Conservation (phyloP, 2,329 filamentous ascomycete genomes). For the Macrophomina phaseolina region DNA sequence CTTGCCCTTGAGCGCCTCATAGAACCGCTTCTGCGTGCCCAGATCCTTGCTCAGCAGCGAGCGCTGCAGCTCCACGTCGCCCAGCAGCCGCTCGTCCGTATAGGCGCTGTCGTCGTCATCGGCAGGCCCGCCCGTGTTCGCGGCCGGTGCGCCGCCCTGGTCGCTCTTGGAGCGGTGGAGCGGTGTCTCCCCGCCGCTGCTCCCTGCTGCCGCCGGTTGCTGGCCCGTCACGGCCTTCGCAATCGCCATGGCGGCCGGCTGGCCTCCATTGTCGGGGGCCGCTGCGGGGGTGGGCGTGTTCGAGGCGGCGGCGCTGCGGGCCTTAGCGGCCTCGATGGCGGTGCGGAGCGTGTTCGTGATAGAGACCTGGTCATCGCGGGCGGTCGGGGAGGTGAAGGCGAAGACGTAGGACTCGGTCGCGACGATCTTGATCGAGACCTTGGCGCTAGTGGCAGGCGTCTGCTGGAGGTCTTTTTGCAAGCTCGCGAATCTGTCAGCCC, state of each 20-base stretch:
- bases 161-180: background rate
- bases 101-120: slow-evolving; percentile 70
- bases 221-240: slow-evolving; percentile 68
- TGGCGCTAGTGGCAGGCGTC: slow-evolving; percentile 83
- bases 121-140: slow-evolving; percentile 39
- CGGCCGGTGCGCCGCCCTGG: background rate
- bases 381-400: slow-evolving; percentile 81
- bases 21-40: slow-evolving; percentile 79
- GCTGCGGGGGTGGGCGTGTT: slow-evolving; percentile 39
- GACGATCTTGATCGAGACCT: slow-evolving; percentile 94
- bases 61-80: slow-evolving; percentile 82
- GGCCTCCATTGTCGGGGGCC: slow-evolving; percentile 47
- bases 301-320: slow-evolving; percentile 44
- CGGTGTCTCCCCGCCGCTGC: background rate
- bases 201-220: slow-evolving; percentile 56
- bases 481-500: background rate
- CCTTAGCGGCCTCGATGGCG: slow-evolving; percentile 74
- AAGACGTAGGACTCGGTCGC: slow-evolving; percentile 80
- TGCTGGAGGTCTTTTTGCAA: slow-evolving; percentile 79
- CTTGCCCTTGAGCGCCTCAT: slow-evolving; percentile 81
- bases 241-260: slow-evolving; percentile 77
- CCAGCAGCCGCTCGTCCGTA: slow-evolving; percentile 78
- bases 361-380: slow-evolving; percentile 81
- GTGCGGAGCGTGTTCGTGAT: slow-evolving; percentile 82
- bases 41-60: slow-evolving; percentile 84